Conservation (phyloP, 23 red algal genomes). For the Chondrus crispus region DNA sequence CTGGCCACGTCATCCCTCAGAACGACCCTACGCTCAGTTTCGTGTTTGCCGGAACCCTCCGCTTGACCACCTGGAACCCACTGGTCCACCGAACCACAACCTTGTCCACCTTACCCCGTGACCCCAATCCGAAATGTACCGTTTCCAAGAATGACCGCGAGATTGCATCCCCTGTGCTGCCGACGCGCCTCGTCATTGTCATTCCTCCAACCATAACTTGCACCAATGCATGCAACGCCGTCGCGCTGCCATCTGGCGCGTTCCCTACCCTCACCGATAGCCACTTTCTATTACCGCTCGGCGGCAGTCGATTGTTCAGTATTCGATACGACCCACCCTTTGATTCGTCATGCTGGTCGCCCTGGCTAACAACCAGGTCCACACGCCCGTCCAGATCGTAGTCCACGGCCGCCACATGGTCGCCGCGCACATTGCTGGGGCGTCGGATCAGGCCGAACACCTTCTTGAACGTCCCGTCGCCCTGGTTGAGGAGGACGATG, state of each 20-base stretch:
- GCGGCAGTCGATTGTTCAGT: conserved; percentile 12
- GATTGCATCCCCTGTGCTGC: not conserved
- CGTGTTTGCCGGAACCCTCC: not conserved
- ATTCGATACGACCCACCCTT: conserved; percentile 34
- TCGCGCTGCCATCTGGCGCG: conserved; percentile 32
- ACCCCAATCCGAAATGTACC: conserved; percentile 67
- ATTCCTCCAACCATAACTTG: conserved; percentile 3
- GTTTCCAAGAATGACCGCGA: not conserved
- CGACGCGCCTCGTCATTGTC: not conserved
- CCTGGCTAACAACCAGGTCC: conserved; percentile 26
- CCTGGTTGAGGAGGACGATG: conserved; percentile 19
- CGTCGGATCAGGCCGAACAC: not conserved
- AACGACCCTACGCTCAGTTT: not conserved
- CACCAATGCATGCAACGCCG: conserved; percentile 24
- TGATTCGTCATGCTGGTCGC: conserved; percentile 1
- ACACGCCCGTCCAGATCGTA: conserved; percentile 50
- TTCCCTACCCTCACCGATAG: conserved; percentile 47
- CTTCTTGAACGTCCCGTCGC: not conserved
- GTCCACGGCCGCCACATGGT: conserved; percentile 40
- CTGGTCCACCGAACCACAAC: conserved; percentile 13
- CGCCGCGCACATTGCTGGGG: not conserved
- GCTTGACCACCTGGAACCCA: not conserved
- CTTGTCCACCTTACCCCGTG: not conserved
- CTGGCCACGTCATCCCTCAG: too few relatives aligned
- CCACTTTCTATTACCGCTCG: not conserved